phyloP scores from a whole-genome alignment of 169 alveolate genomes.

The Plasmodium blacklocki region DNA sequence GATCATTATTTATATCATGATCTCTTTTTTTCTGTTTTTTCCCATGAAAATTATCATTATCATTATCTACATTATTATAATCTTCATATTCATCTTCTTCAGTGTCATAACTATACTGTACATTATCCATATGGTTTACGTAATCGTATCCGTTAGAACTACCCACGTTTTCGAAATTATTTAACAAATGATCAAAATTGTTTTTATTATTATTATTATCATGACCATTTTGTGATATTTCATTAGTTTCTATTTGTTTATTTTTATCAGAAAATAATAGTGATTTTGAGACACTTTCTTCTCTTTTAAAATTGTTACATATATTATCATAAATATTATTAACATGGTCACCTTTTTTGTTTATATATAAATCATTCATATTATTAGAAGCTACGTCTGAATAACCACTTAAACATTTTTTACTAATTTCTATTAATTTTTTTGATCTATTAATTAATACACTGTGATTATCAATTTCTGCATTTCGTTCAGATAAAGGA shows the following conservation, averaged over 20 bases:
- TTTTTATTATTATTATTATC: not conserved
- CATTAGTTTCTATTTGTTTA: too few species aligned
- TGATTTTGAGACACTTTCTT: too few species aligned
- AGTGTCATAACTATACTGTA: not conserved
- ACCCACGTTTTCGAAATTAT: too few species aligned
- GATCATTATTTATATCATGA: not conserved
- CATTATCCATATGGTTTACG: too few species aligned
- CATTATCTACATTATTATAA: not conserved
- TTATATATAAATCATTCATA: not conserved
- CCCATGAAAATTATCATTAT: not conserved
- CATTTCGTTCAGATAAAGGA: slow-evolving; percentile 17
- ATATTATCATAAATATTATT: not conserved
- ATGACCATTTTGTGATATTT: not conserved
- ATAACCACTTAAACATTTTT: slow-evolving; percentile 35
- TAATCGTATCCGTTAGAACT: too few species aligned
- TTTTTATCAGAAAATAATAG: too few species aligned
- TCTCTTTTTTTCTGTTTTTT: not conserved
- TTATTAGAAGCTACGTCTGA: slow-evolving; percentile 11
- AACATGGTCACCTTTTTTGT: not conserved
- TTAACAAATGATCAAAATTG: not conserved
- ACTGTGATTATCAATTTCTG: slow-evolving; percentile 11
- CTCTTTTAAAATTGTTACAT: not conserved
- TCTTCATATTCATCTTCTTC: slow-evolving; percentile 13
- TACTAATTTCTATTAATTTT: slow-evolving; percentile 37
- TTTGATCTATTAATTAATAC: slow-evolving; percentile 50